These are phyloP conservation scores for Coelastrella sp. DNA, from an alignment of 139 green algal genomes.

Conservation along the genomic window DNA sequence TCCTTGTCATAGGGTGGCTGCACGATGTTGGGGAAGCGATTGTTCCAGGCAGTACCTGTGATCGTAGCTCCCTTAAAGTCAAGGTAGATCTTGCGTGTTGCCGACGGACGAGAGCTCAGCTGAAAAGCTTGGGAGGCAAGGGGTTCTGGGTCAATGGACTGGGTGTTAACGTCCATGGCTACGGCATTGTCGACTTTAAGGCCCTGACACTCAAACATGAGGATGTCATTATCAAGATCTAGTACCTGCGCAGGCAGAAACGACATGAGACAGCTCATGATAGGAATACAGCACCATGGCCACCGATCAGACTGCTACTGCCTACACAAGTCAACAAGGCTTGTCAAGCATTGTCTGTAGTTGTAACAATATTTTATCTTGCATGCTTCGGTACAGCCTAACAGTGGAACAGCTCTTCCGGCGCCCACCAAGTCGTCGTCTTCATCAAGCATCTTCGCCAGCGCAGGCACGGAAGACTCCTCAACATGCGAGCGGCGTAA, in stretches of 20 bases:
- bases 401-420: not conserved
- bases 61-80: slow-evolving; percentile 2
- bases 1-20: slow-evolving; percentile 4
- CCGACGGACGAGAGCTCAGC: not conserved
- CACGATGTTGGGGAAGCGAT: not conserved
- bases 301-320: not conserved
- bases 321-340: not conserved
- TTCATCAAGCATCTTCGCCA: not conserved
- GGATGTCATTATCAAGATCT: slow-evolving; percentile 3
- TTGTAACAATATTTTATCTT: too few relatives aligned
- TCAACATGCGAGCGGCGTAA: not conserved
- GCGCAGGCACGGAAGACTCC: not conserved
- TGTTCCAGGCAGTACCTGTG: not conserved
- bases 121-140: not conserved
- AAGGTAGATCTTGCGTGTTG: not conserved
- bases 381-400: too few relatives aligned
- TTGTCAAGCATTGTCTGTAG: not conserved
- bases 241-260: not conserved
- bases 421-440: not conserved
- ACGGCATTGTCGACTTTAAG: not conserved
- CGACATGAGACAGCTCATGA: not conserved
- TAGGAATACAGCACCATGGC: not conserved
- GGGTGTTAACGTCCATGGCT: not conserved
- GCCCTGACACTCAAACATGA: not conserved
- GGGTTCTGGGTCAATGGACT: not conserved